A percentile compares a stretch with the other conserved stretches of the same genome.
Evolutionary conservation across 768 basidiomycete species (phyloP).

Genomic region (Mycena alexandri): DNA sequence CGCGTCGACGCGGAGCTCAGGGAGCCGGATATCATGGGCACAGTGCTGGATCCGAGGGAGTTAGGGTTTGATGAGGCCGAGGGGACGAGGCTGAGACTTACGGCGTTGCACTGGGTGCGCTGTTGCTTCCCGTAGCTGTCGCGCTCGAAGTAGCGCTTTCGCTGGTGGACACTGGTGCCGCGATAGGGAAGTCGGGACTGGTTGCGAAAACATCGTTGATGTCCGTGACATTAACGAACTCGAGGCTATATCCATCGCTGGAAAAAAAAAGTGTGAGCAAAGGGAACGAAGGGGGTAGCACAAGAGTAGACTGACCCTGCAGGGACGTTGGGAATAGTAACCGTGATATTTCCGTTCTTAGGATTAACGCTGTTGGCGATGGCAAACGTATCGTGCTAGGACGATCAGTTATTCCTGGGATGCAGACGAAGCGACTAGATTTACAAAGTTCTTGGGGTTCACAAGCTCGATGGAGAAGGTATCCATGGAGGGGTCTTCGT

Average conservation of each 20-base stretch:
- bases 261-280: neutral
- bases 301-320: neutral
- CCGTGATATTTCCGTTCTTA: neutral
- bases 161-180: conserved; percentile 20
- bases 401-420: neutral
- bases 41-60: neutral
- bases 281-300: neutral
- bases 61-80: neutral
- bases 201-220: conserved; percentile 28
- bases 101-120: neutral
- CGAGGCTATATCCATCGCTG: conserved; percentile 31
- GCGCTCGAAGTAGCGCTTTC: conserved; percentile 11
- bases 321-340: conserved; percentile 21
- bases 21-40: neutral
- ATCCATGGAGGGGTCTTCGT: neutral
- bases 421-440: neutral
- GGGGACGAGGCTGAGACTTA: neutral
- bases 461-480: conserved; percentile 24
- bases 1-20: neutral
- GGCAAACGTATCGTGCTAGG: conserved; percentile 19
- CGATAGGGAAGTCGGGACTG: conserved; percentile 27
- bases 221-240: conserved; percentile 33
- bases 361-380: conserved; percentile 37
- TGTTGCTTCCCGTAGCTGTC: neutral
- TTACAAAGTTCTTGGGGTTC: conserved; percentile 10